Percentiles rank a stretch among this genome's conserved stretches.
Evolutionary conservation across 768 basidiomycete genomes (phyloP).

Genomic region (Trametes coccinea): DNA sequence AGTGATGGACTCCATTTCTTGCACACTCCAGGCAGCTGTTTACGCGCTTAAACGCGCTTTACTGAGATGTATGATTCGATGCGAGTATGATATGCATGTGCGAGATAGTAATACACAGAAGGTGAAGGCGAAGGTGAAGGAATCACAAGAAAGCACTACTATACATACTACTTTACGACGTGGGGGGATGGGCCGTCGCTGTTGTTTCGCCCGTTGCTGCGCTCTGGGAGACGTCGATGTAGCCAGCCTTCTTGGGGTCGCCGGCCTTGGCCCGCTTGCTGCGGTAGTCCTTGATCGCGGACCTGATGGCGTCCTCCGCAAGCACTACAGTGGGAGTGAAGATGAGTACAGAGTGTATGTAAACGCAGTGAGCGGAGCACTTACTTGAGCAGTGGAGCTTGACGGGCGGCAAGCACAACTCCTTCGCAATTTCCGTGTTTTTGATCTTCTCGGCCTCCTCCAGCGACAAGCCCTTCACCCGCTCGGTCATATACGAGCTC

Average conservation of each 20-base stretch:
- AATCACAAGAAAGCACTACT: background rate
- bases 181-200: constrained; percentile 40
- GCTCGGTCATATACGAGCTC: constrained; percentile 98
- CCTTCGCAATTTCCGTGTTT: constrained; percentile 99
- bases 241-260: constrained; percentile 57
- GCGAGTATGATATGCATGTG: constrained; percentile 17
- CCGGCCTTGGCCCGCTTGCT: constrained; percentile 66
- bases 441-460: constrained; percentile 96
- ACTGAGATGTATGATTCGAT: constrained; percentile 10
- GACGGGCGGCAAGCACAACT: constrained; percentile 91
- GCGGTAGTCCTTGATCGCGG: constrained; percentile 95
- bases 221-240: constrained; percentile 70
- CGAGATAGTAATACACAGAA: constrained; percentile 19
- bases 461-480: constrained; percentile 90
- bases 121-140: background rate
- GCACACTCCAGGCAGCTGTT: background rate
- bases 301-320: constrained; percentile 98
- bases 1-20: background rate
- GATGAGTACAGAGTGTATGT: background rate
- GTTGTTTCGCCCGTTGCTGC: constrained; percentile 53
- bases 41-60: background rate
- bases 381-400: constrained; percentile 93
- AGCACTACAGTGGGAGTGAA: constrained; percentile 58
- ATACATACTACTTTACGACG: constrained; percentile 1
- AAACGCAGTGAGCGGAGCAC: constrained; percentile 29